These are phyloP conservation scores for Arctium lappa DNA, from an alignment of 129 eudicot species.

Conservation along the genomic window DNA sequence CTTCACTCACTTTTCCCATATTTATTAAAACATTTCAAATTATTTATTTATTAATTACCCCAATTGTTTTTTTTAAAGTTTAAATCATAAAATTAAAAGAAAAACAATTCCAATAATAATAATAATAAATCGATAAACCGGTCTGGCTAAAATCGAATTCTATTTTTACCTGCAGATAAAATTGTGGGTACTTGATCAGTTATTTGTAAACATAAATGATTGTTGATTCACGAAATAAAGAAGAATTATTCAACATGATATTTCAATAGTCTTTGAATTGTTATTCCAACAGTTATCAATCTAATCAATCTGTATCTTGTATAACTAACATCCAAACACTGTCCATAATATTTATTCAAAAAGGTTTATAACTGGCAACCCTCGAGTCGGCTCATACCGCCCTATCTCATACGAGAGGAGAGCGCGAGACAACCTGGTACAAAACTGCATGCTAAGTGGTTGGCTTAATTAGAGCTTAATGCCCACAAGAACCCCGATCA, in stretches of 20 bases:
- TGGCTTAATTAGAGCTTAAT: not conserved
- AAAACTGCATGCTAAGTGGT: not conserved
- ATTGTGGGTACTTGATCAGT: not conserved
- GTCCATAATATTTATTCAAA: not conserved
- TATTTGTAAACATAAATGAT: not conserved
- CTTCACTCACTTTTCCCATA: conserved; percentile 6
- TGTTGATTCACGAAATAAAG: not conserved
- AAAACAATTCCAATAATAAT: not conserved
- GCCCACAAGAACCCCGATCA: not conserved
- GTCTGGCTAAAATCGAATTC: not conserved
- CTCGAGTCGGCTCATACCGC: not conserved
- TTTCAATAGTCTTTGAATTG: not conserved
- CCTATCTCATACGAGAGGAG: not conserved
- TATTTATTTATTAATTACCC: not conserved
- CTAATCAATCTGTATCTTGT: not conserved
- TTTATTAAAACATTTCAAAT: not conserved
- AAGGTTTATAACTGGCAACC: not conserved
- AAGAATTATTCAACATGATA: too few relatives aligned
- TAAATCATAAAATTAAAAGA: not conserved
- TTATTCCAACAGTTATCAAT: not conserved
- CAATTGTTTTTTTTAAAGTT: not conserved
- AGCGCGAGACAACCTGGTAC: not conserved
- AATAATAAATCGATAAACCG: not conserved
- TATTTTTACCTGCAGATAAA: not conserved
- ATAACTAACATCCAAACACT: not conserved